Base-by-base conservation (phyloP, 306 rosid species). In the Medicago arabica region DNA sequence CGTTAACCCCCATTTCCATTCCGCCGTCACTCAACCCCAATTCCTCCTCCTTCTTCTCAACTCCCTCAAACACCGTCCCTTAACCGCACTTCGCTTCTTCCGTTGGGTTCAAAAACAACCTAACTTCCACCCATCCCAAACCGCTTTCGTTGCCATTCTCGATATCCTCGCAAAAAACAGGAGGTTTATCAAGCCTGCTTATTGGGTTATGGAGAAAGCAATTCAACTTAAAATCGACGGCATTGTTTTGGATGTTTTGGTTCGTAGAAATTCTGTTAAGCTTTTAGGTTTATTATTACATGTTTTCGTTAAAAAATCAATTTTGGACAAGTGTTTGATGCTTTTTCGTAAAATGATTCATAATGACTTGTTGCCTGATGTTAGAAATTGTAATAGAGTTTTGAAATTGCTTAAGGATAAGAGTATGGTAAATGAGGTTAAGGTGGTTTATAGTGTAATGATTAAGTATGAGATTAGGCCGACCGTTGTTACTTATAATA, bases 311-410 rank as follows among this genome's bases (percentile, higher is more conserved):
- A 89, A 86, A 31, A 86, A 82, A 23, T 83, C 83, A 0, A 78
- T 87, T 88, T 71, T 85, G 9, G 91, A 88, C 59, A 83, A 83
- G 57, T 86, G 94, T 44, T 79, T 89, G 71, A 74, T 43, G 36
- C 72, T 86, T 64, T 86, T 87, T 6, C 38, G 83, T 19, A 83
- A 82, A 72, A 92, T 92, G 98, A 59, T 87, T 74, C 39, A 58
- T 46, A 87, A 72, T 34, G 91, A 89, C 6, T 49, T 92, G 62
- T 75, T 90, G 69, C 97, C 97, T 0, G 92, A 87, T 74, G 90
- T 88, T 75, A 83, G 34, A 78, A 88, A 86, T 76, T 92, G 94
- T 74, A 92, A 92, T 85, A 90, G 96, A 85, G 72, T 90, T 78
- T 88, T 92, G 38, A 92, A 77, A 78, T 54, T 83, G 78, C 78